These are phyloP conservation scores for Harrya chromipes DNA, from an alignment of 768 basidiomycete species.

Conservation along the genomic window DNA sequence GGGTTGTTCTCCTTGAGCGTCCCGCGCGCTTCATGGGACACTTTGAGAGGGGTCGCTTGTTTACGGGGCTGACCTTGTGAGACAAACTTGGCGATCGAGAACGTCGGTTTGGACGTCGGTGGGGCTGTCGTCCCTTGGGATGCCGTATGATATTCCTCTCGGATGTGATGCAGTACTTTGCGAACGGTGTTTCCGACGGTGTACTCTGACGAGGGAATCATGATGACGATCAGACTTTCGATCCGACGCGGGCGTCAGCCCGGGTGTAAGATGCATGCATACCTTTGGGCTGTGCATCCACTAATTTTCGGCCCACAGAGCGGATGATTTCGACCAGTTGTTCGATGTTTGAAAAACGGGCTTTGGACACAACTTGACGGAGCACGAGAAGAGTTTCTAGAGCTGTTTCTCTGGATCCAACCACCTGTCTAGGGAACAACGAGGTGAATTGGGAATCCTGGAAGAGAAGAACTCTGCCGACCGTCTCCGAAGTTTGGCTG, in stretches of 20 bases:
- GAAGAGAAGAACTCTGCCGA: slow-evolving; percentile 36
- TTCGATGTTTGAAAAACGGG: slow-evolving; percentile 82
- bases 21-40: slow-evolving; percentile 45
- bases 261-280: slow-evolving; percentile 6
- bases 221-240: slow-evolving; percentile 1
- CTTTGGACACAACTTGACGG: slow-evolving; percentile 84
- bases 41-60: slow-evolving; percentile 40
- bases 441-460: slow-evolving; percentile 34
- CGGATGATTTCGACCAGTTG: slow-evolving; percentile 80
- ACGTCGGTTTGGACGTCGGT: slow-evolving; percentile 39
- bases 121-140: slow-evolving; percentile 44
- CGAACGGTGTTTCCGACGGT: slow-evolving; percentile 94
- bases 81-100: slow-evolving; percentile 84
- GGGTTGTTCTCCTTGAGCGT: slow-evolving; percentile 67
- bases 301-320: slow-evolving; percentile 71
- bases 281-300: slow-evolving; percentile 97
- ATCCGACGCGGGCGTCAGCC: slow-evolving; percentile 3
- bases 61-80: slow-evolving; percentile 66
- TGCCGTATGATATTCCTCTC: slow-evolving; percentile 92
- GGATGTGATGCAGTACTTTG: slow-evolving; percentile 88
- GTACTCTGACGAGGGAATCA: slow-evolving; percentile 57
- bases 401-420: slow-evolving; percentile 87
- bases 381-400: slow-evolving; percentile 86
- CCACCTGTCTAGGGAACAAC: slow-evolving; percentile 63
- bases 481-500: slow-evolving; percentile 69